Evolutionary conservation across 352 stramenopile species (phyloP).

Genomic region (Plasmopara muralis): DNA sequence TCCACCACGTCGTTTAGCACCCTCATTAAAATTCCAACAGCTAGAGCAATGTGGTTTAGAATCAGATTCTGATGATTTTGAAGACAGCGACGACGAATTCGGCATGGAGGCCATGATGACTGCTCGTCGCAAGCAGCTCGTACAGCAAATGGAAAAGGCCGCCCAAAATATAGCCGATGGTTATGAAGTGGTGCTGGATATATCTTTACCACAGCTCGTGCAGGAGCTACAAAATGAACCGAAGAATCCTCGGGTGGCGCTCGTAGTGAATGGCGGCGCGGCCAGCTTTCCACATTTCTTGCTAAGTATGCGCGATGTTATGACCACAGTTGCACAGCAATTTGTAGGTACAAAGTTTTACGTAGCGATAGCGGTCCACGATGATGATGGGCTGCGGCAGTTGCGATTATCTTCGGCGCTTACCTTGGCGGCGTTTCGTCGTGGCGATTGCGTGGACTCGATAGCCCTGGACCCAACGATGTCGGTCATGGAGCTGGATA

Average conservation of each 20-base stretch:
- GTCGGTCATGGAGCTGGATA: conserved; percentile 21
- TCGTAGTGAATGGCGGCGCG: conserved; percentile 25
- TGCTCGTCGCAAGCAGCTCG: conserved; percentile 35
- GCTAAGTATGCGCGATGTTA: conserved; percentile 31
- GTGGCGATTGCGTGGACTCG: conserved; percentile 42
- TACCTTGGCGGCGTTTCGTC: conserved; percentile 43
- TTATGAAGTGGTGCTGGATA: conserved; percentile 43
- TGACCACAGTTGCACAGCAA: conserved; percentile 33
- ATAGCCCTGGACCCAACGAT: conserved; percentile 33
- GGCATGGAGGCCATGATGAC: conserved; percentile 32
- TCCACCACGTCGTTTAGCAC: conserved; percentile 3
- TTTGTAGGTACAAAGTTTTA: conserved; percentile 64
- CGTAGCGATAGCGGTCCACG: conserved; percentile 15
- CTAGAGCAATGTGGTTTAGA: conserved; percentile 13
- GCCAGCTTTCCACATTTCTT: conserved; percentile 5
- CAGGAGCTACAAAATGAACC: conserved; percentile 31
- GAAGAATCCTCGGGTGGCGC: conserved; percentile 32
- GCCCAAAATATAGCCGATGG: conserved; percentile 42
- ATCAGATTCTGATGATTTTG: conserved; percentile 30
- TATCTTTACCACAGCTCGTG: conserved; percentile 21
- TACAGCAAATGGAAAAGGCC: conserved; percentile 38
- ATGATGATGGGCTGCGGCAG: conserved; percentile 31
- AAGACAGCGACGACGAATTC: conserved; percentile 43
- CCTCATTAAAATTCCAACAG: conserved; percentile 6
- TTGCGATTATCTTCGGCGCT: conserved; percentile 29